Percentiles rank a stretch among this genome's conserved stretches.
phyloP scores from a whole-genome alignment of 805 yeast species.

The Candida succiphila region DNA sequence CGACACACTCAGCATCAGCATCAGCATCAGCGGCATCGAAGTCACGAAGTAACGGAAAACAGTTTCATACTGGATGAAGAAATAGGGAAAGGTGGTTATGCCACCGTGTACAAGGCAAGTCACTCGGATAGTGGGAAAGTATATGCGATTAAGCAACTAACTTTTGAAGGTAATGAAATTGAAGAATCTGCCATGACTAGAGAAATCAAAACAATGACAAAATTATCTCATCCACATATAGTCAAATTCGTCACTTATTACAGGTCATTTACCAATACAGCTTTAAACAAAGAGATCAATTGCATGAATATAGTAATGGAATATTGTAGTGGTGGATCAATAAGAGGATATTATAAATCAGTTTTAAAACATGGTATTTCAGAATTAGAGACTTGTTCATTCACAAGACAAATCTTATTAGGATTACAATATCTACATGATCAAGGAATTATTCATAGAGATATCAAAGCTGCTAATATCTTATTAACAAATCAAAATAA shows the following conservation, averaged over 20 bases:
- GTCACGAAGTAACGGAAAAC: conserved; percentile 7
- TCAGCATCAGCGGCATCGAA: too few relatives aligned
- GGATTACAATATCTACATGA: conserved; percentile 59
- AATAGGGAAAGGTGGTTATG: conserved; percentile 88
- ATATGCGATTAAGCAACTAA: conserved; percentile 14
- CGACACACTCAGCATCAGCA: neutral
- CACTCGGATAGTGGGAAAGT: conserved; percentile 3
- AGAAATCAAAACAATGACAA: conserved; percentile 51
- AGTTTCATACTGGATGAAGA: conserved; percentile 47
- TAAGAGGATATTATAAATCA: conserved; percentile 41
- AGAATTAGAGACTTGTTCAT: conserved; percentile 40
- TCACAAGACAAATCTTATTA: conserved; percentile 42
- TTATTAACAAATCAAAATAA: conserved; percentile 46
- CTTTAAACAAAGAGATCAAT: too few relatives aligned
- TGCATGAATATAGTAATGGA: conserved; percentile 55
- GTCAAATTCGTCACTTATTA: too few relatives aligned
- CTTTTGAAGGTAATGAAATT: neutral
- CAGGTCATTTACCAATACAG: too few relatives aligned
- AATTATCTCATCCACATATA: too few relatives aligned
- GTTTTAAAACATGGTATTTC: conserved; percentile 42
- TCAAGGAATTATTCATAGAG: conserved; percentile 72
- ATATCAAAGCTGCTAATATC: conserved; percentile 69
- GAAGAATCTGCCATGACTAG: conserved; percentile 49
- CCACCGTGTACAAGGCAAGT: conserved; percentile 52
- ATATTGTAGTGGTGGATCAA: conserved; percentile 56